Conservation (phyloP, 441 rosid species). For the Corymbia calophylla region DNA sequence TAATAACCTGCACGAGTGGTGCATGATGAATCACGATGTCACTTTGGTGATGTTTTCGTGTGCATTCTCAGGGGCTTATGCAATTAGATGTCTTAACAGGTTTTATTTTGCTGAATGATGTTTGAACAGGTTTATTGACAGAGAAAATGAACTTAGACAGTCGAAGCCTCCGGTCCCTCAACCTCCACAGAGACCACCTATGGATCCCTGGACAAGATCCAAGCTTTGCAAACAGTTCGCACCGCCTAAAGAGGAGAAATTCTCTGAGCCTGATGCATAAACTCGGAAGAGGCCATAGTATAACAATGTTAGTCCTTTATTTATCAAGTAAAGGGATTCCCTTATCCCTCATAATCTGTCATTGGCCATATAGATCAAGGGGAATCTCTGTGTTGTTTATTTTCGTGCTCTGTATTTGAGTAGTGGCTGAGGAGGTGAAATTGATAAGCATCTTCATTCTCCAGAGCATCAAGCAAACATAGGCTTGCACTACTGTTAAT, state of each 20-base stretch:
- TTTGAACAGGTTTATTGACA: constrained; percentile 62
- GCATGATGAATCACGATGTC: not conserved
- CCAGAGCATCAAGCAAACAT: not conserved
- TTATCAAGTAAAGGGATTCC: not conserved
- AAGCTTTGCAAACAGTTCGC: constrained; percentile 65
- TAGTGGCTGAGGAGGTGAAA: not conserved
- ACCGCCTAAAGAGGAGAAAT: constrained; percentile 72
- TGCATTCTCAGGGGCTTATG: not conserved
- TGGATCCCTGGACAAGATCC: constrained; percentile 86
- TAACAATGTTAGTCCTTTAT: not conserved
- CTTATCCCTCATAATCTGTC: not conserved
- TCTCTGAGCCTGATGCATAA: constrained; percentile 44
- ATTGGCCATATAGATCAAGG: not conserved
- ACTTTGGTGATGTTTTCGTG: not conserved
- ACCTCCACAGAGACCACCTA: constrained; percentile 49
- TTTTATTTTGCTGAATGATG: not conserved
- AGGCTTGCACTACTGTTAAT: not conserved
- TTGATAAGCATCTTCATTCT: not conserved
- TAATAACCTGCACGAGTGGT: not conserved
- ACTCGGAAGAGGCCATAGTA: not conserved
- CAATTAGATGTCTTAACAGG: not conserved
- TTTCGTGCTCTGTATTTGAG: not conserved
- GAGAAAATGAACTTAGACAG: constrained; percentile 87
- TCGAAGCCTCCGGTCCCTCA: constrained; percentile 74
- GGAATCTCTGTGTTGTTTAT: not conserved